phyloP scores from a whole-genome alignment of 306 rosid genomes.

The Medicago arabica region DNA sequence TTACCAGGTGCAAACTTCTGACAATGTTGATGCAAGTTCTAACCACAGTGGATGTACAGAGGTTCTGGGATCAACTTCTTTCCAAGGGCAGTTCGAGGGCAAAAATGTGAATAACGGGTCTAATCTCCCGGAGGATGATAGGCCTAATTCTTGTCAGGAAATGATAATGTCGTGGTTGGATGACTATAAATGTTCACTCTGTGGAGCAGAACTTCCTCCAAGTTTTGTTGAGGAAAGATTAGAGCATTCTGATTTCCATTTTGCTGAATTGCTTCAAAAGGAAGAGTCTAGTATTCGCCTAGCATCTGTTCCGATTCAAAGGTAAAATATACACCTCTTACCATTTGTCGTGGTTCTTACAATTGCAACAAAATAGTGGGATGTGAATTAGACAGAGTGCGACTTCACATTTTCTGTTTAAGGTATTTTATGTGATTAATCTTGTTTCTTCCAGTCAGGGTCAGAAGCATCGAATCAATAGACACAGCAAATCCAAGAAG shows the following conservation, averaged over 20 bases:
- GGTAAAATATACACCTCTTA: conserved; percentile 51
- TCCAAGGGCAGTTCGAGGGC: conserved; percentile 40
- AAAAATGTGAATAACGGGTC: conserved; percentile 38
- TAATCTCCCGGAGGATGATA: conserved; percentile 39
- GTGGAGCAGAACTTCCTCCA: conserved; percentile 83
- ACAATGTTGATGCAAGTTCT: conserved; percentile 43
- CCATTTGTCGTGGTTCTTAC: conserved; percentile 20
- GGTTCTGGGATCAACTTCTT: conserved; percentile 46
- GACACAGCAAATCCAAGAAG: conserved; percentile 65
- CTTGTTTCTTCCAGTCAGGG: conserved; percentile 50
- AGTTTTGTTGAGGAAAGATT: conserved; percentile 79
- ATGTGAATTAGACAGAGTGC: conserved; percentile 3
- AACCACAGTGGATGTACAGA: conserved; percentile 27
- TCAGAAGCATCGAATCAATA: conserved; percentile 46
- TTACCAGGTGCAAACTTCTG: conserved; percentile 44
- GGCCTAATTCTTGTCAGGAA: conserved; percentile 45
- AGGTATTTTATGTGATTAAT: conserved; percentile 24
- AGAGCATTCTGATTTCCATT: conserved; percentile 92
- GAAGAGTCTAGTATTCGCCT: conserved; percentile 68
- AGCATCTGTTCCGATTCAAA: conserved; percentile 39
- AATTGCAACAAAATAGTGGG: conserved; percentile 12
- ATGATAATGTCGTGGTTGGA: conserved; percentile 64
- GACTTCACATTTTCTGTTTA: conserved; percentile 20
- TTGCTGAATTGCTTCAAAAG: conserved; percentile 86
- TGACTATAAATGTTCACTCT: conserved; percentile 83